A percentile compares a stretch with the other conserved stretches of the same genome.
Evolutionary conservation across 441 rosid genomes (phyloP).

Genomic region (Dalechampia spathulata): DNA sequence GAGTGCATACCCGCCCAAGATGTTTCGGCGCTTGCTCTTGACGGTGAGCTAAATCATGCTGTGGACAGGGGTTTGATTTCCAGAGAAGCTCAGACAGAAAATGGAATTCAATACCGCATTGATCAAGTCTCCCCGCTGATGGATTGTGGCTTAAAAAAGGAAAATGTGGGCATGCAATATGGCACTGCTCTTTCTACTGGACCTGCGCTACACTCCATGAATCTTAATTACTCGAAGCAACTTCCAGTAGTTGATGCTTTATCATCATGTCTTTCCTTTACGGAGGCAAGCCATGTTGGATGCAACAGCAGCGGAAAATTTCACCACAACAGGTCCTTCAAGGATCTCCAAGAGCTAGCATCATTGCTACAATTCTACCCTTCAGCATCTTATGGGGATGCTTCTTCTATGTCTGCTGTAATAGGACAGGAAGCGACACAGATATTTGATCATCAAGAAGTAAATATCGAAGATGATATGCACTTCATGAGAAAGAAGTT

Average conservation of each 20-base stretch:
- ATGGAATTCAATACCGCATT: conserved; percentile 15
- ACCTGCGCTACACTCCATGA: conserved; percentile 9
- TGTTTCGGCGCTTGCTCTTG: conserved; percentile 18
- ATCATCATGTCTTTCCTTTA: conserved; percentile 16
- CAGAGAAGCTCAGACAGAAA: conserved; percentile 12
- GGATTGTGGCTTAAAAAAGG: conserved; percentile 21
- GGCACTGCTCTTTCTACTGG: conserved; percentile 11
- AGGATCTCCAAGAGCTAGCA: conserved; percentile 23
- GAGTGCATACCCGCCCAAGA: conserved; percentile 21
- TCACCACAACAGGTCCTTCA: conserved; percentile 21
- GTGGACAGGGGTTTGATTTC: conserved; percentile 19
- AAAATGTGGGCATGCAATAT: conserved; percentile 17
- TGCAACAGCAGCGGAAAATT: conserved; percentile 16
- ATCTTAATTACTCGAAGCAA: conserved; percentile 23
- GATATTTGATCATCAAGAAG: conserved; percentile 21
- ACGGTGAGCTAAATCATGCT: conserved; percentile 17
- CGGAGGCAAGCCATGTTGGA: conserved; percentile 10
- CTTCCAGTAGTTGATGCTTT: conserved; percentile 16
- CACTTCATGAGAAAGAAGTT: conserved; percentile 17
- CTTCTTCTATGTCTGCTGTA: conserved; percentile 21
- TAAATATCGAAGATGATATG: conserved; percentile 9
- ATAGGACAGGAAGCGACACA: conserved; percentile 20
- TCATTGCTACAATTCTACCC: conserved; percentile 22
- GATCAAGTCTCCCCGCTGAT: conserved; percentile 9
- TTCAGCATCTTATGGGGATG: conserved; percentile 20